phyloP scores from a whole-genome alignment of 2,329 filamentous ascomycete species.

The Colletotrichum orbiculare region DNA sequence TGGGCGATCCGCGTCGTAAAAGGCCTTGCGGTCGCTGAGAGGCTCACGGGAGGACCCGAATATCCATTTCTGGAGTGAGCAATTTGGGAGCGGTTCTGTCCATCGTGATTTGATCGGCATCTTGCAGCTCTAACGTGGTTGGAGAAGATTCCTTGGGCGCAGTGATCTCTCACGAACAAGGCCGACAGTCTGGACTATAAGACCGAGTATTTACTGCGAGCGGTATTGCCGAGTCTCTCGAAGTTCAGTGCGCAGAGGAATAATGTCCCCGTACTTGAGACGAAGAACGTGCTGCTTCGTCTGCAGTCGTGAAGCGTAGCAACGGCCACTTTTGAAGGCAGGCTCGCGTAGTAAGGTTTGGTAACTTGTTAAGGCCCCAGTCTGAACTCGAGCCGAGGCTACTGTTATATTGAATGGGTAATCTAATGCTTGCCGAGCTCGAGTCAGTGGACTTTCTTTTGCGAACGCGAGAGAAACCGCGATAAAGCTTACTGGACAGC shows the following conservation, averaged over 20 bases:
- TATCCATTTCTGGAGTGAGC: constrained; percentile 66
- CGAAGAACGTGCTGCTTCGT: constrained; percentile 7
- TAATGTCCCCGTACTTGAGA: constrained; percentile 1
- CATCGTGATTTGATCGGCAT: constrained; percentile 64
- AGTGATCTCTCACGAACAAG: too few species aligned
- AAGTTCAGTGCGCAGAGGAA: background rate
- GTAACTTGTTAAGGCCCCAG: constrained; percentile 6
- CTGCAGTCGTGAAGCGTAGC: constrained; percentile 3
- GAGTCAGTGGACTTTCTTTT: background rate
- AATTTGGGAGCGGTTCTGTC: constrained; percentile 54
- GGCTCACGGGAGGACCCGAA: constrained; percentile 60
- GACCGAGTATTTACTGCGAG: too few species aligned
- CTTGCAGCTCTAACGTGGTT: background rate
- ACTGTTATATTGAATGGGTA: background rate
- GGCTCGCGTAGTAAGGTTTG: constrained; percentile 15
- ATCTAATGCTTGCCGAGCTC: constrained; percentile 2
- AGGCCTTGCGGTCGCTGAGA: constrained; percentile 57
- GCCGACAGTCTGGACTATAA: too few species aligned
- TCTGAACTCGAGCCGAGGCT: background rate
- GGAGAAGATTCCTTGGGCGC: background rate
- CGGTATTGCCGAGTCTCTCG: too few species aligned
- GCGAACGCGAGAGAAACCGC: background rate
- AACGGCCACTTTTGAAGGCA: background rate
- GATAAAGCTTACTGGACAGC: constrained; percentile 3
- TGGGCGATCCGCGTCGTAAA: constrained; percentile 74